Evolutionary conservation across 2,329 filamentous ascomycete genomes (phyloP).

Genomic region (Aureobasidium sp.): DNA sequence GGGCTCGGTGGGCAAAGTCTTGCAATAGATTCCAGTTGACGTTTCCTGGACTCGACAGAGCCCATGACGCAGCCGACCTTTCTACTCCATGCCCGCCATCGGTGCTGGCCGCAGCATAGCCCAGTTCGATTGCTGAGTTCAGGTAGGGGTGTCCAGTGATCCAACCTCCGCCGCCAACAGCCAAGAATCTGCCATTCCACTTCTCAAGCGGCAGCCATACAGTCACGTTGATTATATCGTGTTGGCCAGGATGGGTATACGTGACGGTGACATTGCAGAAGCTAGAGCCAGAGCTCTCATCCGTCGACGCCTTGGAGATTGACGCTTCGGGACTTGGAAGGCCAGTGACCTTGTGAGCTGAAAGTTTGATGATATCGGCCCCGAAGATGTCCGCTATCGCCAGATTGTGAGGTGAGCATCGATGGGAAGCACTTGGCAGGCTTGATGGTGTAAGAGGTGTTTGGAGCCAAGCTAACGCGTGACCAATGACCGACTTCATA

Average conservation of each 20-base stretch:
- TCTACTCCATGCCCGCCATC: constrained; percentile 23
- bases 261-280: constrained; percentile 35
- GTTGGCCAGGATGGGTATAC: constrained; percentile 32
- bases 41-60: constrained; percentile 26
- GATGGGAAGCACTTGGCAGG: not conserved
- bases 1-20: constrained; percentile 30
- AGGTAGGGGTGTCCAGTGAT: constrained; percentile 21
- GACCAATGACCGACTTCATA: not conserved
- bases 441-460: not conserved
- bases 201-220: constrained; percentile 29
- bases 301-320: not conserved
- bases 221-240: constrained; percentile 30
- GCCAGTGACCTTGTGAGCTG: not conserved
- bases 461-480: not conserved
- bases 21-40: constrained; percentile 29
- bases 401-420: not conserved
- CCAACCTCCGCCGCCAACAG: constrained; percentile 35
- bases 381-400: not conserved
- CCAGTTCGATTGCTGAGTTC: constrained; percentile 21
- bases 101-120: constrained; percentile 25
- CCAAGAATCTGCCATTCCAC: constrained; percentile 34
- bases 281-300: constrained; percentile 9
- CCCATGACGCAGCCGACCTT: constrained; percentile 20
- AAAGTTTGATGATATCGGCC: not conserved
- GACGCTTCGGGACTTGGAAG: not conserved